phyloP scores from a whole-genome alignment of 441 rosid species.

The Croton laevigatus region DNA sequence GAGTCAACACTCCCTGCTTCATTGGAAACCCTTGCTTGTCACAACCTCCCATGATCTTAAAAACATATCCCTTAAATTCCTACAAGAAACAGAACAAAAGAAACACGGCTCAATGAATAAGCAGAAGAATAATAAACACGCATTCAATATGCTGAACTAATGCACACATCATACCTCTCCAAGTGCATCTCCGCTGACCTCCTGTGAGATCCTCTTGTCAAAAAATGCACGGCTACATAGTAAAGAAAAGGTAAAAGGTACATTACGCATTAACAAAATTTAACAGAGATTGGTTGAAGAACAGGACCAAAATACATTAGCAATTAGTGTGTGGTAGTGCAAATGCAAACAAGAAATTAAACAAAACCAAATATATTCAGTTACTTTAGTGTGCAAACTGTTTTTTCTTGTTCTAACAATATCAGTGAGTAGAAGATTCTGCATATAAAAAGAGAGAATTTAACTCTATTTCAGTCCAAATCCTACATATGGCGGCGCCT shows the following conservation, averaged over 20 bases:
- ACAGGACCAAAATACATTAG: not conserved
- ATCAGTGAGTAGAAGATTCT: no score
- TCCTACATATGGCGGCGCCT: no score
- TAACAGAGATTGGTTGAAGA: not conserved
- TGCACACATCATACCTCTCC: conserved; percentile 46
- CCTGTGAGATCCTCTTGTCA: conserved; percentile 53
- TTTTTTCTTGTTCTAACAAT: no score
- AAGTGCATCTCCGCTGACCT: conserved; percentile 50
- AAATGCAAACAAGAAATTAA: no score
- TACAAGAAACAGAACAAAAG: not conserved
- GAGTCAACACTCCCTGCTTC: conserved; percentile 51
- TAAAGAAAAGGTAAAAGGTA: not conserved
- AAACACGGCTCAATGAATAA: not conserved
- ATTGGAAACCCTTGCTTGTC: conserved; percentile 53
- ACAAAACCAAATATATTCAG: no score
- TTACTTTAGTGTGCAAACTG: no score
- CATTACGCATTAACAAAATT: not conserved
- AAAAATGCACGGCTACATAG: conserved; percentile 35
- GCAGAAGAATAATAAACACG: not conserved
- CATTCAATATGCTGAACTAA: not conserved
- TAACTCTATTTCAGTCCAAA: no score
- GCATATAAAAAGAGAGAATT: no score
- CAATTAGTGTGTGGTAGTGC: no score
- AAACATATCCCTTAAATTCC: conserved; percentile 51
- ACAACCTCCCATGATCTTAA: conserved; percentile 48